Percentiles rank a stretch among this genome's conserved stretches.
Conservation (phyloP, 2,329 filamentous ascomycete genomes). For the Venturia carpophila region DNA sequence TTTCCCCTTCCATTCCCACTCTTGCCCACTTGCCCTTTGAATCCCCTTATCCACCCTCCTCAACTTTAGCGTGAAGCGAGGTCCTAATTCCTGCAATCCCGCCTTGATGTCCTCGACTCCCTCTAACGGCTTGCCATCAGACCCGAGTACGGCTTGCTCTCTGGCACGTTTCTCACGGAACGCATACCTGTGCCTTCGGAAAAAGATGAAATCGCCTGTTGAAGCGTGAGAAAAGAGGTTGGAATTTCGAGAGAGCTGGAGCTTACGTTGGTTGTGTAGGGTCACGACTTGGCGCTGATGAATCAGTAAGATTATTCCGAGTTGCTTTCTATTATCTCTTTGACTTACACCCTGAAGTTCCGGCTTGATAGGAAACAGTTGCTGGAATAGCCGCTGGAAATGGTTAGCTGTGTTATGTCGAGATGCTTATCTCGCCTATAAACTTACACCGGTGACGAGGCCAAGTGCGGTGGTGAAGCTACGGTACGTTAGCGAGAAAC, state of each 20-base stretch:
- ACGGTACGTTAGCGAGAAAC: not conserved
- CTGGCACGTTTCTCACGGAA: constrained; percentile 82
- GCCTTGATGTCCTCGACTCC: constrained; percentile 80
- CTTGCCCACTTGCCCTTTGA: constrained; percentile 63
- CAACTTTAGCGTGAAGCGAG: constrained; percentile 76
- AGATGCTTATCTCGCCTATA: not conserved
- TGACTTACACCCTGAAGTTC: constrained; percentile 77
- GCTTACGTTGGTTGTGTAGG: constrained; percentile 72
- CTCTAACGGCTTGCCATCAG: constrained; percentile 74
- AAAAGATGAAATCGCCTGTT: constrained; percentile 73
- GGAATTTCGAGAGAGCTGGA: not conserved
- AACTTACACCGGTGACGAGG: constrained; percentile 61
- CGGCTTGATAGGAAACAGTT: constrained; percentile 70
- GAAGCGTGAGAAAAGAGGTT: too few relatives aligned
- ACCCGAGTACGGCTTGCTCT: constrained; percentile 76
- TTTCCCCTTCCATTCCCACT: constrained; percentile 94
- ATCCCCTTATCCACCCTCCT: constrained; percentile 87
- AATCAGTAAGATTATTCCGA: too few relatives aligned
- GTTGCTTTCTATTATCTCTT: not conserved
- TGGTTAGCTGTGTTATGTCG: too few relatives aligned
- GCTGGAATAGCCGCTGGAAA: constrained; percentile 58
- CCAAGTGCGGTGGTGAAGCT: constrained; percentile 92
- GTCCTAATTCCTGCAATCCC: constrained; percentile 84
- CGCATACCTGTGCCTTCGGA: constrained; percentile 81
- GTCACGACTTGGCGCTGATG: constrained; percentile 50